Base-by-base conservation (phyloP, 2,329 filamentous ascomycete genomes). In the Xylariaceae sp. region DNA sequence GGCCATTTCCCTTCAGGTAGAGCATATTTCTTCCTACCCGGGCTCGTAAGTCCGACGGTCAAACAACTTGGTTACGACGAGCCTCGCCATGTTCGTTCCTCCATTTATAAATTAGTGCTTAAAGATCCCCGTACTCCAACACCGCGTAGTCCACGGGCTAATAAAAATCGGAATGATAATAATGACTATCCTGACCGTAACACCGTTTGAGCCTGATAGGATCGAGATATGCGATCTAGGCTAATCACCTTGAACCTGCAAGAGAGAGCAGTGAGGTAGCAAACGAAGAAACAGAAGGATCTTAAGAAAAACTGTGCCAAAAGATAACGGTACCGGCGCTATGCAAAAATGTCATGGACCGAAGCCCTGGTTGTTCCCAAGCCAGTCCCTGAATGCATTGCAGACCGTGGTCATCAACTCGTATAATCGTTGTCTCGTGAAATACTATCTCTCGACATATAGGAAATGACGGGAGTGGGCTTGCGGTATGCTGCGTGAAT, bases 341-440 rank as follows among this genome's bases (percentile, higher is more conserved):
- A 62, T 64, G 62, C 62, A 62, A 40, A 58, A 56, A 56, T 40
- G 56, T 60, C 46, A 58, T 56, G 29, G 36, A 52, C 45, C 46
- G 49, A 45, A 39, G 44, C 44, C 56, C 37, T 41, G 48, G 31
- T 49, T 40, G 39, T 44, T 39, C 39, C 46, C 28, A 33, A 44
- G 58, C 36, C 16, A 36, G 61, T 26, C 57, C 59, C 44, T 53
- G 41, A 48, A 60, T 55, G 53, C 47, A 53, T 55, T 52, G 58
- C 53, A 60, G 31, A 57, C 61, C 54, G 41, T 61, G 44, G 53
- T 56, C 58, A 44, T 63, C 45, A 50, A 54, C 46, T 64, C 61
- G 28, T 62, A 37, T 54, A 57, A 58, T 63, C 58, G 36, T 63
- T 47, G 51, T 51, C 58, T 63, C 61, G 52, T 63, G 37, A 59